Conservation (phyloP, 2,329 filamentous ascomycete species). For the Fonsecaea nubica region DNA sequence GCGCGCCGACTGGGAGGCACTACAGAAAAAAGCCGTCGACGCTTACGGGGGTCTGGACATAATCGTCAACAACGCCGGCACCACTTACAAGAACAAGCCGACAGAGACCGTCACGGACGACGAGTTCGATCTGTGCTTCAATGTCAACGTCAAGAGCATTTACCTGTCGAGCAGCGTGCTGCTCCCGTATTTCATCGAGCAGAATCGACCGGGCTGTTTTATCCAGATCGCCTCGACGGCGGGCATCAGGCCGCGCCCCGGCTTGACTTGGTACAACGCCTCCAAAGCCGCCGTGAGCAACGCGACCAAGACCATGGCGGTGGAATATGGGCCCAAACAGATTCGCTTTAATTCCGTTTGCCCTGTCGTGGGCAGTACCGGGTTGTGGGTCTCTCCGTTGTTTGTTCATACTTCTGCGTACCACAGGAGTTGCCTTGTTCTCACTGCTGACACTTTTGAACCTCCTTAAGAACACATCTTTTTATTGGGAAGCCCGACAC, state of each 20-base stretch:
- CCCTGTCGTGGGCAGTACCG: slow-evolving; percentile 69
- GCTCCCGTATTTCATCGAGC: slow-evolving; percentile 36
- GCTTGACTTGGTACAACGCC: slow-evolving; percentile 56
- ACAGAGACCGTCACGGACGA: slow-evolving; percentile 53
- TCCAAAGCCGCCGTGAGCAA: slow-evolving; percentile 71
- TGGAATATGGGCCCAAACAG: slow-evolving; percentile 74
- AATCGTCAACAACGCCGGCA: slow-evolving; percentile 59
- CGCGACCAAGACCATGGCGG: slow-evolving; percentile 70
- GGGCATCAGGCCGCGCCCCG: slow-evolving; percentile 35
- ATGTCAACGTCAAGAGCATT: slow-evolving; percentile 49
- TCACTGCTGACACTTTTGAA: not conserved
- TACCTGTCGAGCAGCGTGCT: slow-evolving; percentile 36
- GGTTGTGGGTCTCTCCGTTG: slow-evolving; percentile 53
- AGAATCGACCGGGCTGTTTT: slow-evolving; percentile 33
- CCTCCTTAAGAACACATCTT: slow-evolving; percentile 45
- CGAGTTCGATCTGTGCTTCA: slow-evolving; percentile 58
- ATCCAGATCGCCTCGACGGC: slow-evolving; percentile 37
- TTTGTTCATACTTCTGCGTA: not conserved
- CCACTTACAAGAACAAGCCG: slow-evolving; percentile 53
- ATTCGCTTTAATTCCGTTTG: slow-evolving; percentile 77
- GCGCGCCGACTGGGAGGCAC: slow-evolving; percentile 34
- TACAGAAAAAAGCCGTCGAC: slow-evolving; percentile 51
- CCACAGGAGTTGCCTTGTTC: not conserved
- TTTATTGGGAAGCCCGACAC: slow-evolving; percentile 53
- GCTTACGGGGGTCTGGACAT: slow-evolving; percentile 58